phyloP scores from a whole-genome alignment of 768 basidiomycete genomes.

The Trametes meyenii region DNA sequence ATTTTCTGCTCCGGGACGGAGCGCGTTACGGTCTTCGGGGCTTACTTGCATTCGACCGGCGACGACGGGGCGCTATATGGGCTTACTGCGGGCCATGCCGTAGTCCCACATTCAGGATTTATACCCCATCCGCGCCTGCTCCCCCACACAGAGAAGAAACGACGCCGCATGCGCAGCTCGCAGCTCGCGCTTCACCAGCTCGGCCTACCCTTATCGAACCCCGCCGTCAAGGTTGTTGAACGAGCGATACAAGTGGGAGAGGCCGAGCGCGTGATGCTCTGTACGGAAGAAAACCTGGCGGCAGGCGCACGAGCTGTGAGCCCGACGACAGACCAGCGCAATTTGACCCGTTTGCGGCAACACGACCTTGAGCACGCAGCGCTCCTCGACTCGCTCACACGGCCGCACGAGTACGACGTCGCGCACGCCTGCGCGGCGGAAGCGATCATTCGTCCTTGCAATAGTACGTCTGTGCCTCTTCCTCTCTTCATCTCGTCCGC shows the following conservation, averaged over 20 bases:
- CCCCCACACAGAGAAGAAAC: conserved; percentile 4
- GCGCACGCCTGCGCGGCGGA: conserved; percentile 24
- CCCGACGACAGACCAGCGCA: background rate
- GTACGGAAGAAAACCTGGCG: background rate
- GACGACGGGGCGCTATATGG: conserved; percentile 16
- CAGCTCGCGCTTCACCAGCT: conserved; percentile 16
- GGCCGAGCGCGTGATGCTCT: conserved; percentile 6
- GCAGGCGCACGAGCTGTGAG: background rate
- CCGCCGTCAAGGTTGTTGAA: conserved; percentile 18
- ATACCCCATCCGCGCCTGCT: conserved; percentile 16
- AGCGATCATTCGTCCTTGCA: conserved; percentile 22
- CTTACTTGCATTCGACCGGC: conserved; percentile 16
- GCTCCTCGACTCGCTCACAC: conserved; percentile 12
- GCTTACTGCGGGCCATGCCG: conserved; percentile 22
- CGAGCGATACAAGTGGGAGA: conserved; percentile 5
- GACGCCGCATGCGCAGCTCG: conserved; percentile 15
- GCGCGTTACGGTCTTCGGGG: conserved; percentile 14
- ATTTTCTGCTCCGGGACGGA: conserved; percentile 20
- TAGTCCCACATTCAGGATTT: conserved; percentile 15
- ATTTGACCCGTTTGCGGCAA: conserved; percentile 6
- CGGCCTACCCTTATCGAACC: conserved; percentile 14
- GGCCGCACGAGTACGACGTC: conserved; percentile 20
- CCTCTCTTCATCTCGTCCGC: background rate
- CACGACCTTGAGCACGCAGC: conserved; percentile 5
- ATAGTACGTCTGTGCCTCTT: conserved; percentile 8